These are phyloP conservation scores for Cryptococcus neoformans DNA, from an alignment of 1,284 basidiomycete species.

Conservation along the genomic window DNA sequence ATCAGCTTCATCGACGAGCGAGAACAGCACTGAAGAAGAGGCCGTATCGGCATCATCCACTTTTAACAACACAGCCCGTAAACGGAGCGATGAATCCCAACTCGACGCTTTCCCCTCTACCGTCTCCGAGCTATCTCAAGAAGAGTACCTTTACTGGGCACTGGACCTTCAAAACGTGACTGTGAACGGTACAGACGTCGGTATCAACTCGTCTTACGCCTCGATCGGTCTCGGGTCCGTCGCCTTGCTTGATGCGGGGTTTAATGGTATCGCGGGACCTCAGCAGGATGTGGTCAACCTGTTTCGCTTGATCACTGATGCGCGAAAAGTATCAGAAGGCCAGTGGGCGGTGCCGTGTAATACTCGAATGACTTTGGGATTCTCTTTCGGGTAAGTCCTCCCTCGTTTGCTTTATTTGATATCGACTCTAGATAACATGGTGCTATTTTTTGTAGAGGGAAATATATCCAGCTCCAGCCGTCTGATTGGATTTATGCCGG, in stretches of 20 bases:
- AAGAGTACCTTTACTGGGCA: slow-evolving; percentile 72
- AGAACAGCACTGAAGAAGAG: neutral
- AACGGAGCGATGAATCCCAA: slow-evolving; percentile 6
- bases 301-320: slow-evolving; percentile 61
- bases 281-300: slow-evolving; percentile 71
- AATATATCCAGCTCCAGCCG: slow-evolving; percentile 59
- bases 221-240: slow-evolving; percentile 59
- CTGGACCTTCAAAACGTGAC: slow-evolving; percentile 62
- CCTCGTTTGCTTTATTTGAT: neutral
- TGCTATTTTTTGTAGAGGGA: neutral
- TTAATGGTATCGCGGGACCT: slow-evolving; percentile 74
- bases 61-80: neutral
- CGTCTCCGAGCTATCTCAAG: slow-evolving; percentile 22
- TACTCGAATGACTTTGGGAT: slow-evolving; percentile 62
- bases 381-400: slow-evolving; percentile 60
- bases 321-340: slow-evolving; percentile 65
- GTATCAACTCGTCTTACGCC: slow-evolving; percentile 65
- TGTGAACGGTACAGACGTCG: slow-evolving; percentile 61
- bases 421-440: neutral
- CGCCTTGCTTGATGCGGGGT: slow-evolving; percentile 75
- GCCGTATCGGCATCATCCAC: neutral
- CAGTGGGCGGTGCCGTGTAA: slow-evolving; percentile 81
- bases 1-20: neutral
- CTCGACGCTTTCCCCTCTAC: slow-evolving; percentile 5
- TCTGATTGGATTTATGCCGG: slow-evolving; percentile 79